Evolutionary conservation across 2,329 filamentous ascomycete species (phyloP).

Genomic region (Penicillium sp.): DNA sequence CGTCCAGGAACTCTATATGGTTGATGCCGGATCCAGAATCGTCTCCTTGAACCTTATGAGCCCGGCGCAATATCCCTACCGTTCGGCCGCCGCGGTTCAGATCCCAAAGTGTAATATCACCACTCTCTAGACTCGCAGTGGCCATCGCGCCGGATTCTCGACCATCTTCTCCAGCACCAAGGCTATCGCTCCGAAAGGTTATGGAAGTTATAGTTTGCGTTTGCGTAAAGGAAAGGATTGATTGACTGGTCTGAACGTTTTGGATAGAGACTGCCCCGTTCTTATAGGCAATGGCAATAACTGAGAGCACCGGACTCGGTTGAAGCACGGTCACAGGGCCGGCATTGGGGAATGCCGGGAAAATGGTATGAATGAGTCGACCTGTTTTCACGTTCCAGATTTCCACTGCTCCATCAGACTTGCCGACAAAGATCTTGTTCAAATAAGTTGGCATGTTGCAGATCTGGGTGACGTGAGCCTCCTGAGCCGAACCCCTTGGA

Average conservation of each 20-base stretch:
- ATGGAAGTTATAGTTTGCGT: constrained; percentile 74
- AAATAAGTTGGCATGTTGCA: constrained; percentile 92
- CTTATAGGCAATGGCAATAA: constrained; percentile 86
- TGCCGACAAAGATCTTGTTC: constrained; percentile 92
- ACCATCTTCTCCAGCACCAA: constrained; percentile 87
- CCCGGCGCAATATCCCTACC: constrained; percentile 83
- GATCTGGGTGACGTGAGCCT: constrained; percentile 76
- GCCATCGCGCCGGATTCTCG: constrained; percentile 90
- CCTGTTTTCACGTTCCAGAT: constrained; percentile 97
- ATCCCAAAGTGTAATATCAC: constrained; percentile 96
- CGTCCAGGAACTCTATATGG: constrained; percentile 85
- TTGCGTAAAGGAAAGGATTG: constrained; percentile 69
- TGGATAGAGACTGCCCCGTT: constrained; percentile 79
- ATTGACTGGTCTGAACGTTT: constrained; percentile 78
- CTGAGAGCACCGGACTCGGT: constrained; percentile 79
- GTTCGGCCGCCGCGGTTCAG: constrained; percentile 86
- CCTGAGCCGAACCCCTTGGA: constrained; percentile 61
- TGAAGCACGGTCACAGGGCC: constrained; percentile 88
- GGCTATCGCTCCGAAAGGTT: constrained; percentile 85
- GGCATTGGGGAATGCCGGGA: constrained; percentile 72
- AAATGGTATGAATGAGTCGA: constrained; percentile 87
- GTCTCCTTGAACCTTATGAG: constrained; percentile 68
- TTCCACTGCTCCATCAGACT: constrained; percentile 85
- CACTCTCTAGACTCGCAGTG: constrained; percentile 76
- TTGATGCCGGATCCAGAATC: constrained; percentile 75